Percentiles rank a stretch among this genome's conserved stretches.
These are phyloP conservation scores for Leccinum uliginosum DNA, from an alignment of 768 basidiomycete species.

Conservation along the genomic window DNA sequence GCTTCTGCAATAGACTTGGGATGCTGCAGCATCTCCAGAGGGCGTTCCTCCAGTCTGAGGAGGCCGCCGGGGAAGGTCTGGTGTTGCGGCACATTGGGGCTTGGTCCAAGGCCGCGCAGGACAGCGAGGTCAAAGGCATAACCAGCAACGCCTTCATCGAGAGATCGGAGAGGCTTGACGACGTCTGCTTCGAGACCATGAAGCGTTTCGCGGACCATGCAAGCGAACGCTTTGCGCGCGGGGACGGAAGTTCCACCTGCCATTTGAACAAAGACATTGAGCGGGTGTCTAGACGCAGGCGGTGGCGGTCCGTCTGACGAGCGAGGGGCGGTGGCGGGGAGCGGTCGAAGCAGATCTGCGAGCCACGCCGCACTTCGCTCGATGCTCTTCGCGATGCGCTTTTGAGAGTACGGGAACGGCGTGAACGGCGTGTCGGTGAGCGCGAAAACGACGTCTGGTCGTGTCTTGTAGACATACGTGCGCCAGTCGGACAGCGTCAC, in stretches of 20 bases:
- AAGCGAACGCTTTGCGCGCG: conserved; percentile 64
- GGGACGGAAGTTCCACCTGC: conserved; percentile 51
- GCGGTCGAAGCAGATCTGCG: conserved; percentile 42
- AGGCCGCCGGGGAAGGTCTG: conserved; percentile 10
- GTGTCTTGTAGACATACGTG: conserved; percentile 44
- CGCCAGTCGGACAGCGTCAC: conserved; percentile 55
- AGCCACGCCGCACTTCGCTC: conserved; percentile 70
- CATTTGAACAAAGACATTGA: conserved; percentile 66
- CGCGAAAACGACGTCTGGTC: conserved; percentile 69
- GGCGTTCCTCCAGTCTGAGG: conserved; percentile 13
- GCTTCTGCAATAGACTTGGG: conserved; percentile 5
- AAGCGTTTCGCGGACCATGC: conserved; percentile 51
- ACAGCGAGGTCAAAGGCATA: conserved; percentile 69
- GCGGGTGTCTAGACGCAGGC: conserved; percentile 12
- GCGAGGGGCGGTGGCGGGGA: background rate
- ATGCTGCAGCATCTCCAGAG: conserved; percentile 12
- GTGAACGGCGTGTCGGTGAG: conserved; percentile 70
- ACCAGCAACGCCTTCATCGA: conserved; percentile 69
- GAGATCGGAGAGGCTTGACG: conserved; percentile 44
- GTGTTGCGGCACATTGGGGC: conserved; percentile 14
- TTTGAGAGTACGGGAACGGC: conserved; percentile 66
- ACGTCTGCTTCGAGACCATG: conserved; percentile 51
- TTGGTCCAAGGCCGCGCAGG: conserved; percentile 27
- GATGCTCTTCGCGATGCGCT: conserved; percentile 70
- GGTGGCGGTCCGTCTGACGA: background rate